Evolutionary conservation across 192 early-diverging fungal genomes (phyloP), one percentile per base, ranked within the genome.

Genomic region (Backusella tarrabulga): DNA sequence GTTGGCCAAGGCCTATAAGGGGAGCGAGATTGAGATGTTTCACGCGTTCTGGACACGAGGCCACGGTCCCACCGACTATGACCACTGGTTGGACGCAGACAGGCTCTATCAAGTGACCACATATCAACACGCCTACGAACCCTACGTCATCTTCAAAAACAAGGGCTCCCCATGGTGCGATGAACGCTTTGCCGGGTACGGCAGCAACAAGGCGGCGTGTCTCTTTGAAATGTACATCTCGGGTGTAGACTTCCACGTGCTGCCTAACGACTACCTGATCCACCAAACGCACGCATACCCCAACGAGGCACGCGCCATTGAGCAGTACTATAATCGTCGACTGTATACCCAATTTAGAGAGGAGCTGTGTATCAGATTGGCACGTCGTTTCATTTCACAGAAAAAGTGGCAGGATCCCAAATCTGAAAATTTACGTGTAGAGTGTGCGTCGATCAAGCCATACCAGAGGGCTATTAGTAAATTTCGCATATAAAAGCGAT

Each of bases 141-240:
- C 89, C 19, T 90, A 90, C 75, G 81, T 85, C 12, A 82, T 90
- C 21, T 74, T 84, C 29, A 83, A 79, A 21, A 83, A 84, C 19
- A 74, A 89, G 34, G 84, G 79, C 0, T 79, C 80, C 6, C 83
- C 87, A 3, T 88, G 87, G 86, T 89, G 88, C 44, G 88, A 90
- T 71, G 88, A 90, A 74, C 81, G 89, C 52, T 90, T 90, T 72
- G 76, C 90, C 73, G 88, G 89, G 0, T 90, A 90, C 52, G 88
- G 88, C 14, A 81, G 84, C 38, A 89, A 89, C 77, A 89, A 89
- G 60, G 86, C 86, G 15, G 87, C 88, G 11, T 89, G 88, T 34
- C 72, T 89, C n/a, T 89, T 78, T 35, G 88, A 89, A 67, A 76
- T 88, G 12, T 88, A 85, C 52, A 80, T 88, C 52, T 85, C 85